Conservation (phyloP, 495 filamentous ascomycete genomes). For the Penicillium lagena region DNA sequence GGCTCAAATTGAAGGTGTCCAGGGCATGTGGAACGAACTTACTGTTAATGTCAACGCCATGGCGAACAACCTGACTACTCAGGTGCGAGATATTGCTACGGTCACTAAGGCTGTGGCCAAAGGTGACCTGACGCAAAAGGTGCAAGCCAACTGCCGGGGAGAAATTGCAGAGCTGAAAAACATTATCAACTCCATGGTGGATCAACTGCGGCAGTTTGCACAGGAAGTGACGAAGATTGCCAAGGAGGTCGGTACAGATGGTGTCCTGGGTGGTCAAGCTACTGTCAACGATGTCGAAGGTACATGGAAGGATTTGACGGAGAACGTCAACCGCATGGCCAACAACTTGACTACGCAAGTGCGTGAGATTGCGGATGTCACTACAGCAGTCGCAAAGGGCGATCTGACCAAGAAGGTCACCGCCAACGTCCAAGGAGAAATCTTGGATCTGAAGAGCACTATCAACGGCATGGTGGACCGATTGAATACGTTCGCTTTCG, state of each 20-base stretch:
- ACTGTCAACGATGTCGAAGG: slow-evolving; percentile 97
- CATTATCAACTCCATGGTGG: slow-evolving; percentile 99
- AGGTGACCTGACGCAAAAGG: slow-evolving; percentile 94
- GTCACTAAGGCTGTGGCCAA: slow-evolving; percentile 98
- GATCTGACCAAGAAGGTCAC: slow-evolving; percentile 95
- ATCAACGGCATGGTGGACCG: slow-evolving; percentile 99
- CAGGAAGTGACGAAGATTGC: slow-evolving; percentile 98
- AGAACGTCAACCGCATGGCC: slow-evolving; percentile 98
- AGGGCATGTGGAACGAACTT: slow-evolving; percentile 92
- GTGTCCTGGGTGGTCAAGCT: slow-evolving; percentile 89
- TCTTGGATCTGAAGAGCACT: slow-evolving; percentile 88
- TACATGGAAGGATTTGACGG: slow-evolving; percentile 94
- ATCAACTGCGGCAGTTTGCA: slow-evolving; percentile 93
- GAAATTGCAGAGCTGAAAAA: slow-evolving; percentile 94
- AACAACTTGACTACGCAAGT: slow-evolving; percentile 98
- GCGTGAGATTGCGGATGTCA: slow-evolving; percentile 96
- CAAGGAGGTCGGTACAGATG: slow-evolving; percentile 94
- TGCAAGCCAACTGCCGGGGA: slow-evolving; percentile 92
- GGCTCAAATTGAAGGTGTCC: slow-evolving; percentile 83
- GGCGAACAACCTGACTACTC: slow-evolving; percentile 95
- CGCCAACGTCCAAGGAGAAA: slow-evolving; percentile 94
- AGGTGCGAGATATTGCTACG: slow-evolving; percentile 96
- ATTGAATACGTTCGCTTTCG: slow-evolving; percentile 92
- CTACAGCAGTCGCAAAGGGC: slow-evolving; percentile 89
- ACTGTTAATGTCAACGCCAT: slow-evolving; percentile 98